Evolutionary conservation across 805 yeast genomes (phyloP).

Genomic region (Hanseniaspora occidentalis): DNA sequence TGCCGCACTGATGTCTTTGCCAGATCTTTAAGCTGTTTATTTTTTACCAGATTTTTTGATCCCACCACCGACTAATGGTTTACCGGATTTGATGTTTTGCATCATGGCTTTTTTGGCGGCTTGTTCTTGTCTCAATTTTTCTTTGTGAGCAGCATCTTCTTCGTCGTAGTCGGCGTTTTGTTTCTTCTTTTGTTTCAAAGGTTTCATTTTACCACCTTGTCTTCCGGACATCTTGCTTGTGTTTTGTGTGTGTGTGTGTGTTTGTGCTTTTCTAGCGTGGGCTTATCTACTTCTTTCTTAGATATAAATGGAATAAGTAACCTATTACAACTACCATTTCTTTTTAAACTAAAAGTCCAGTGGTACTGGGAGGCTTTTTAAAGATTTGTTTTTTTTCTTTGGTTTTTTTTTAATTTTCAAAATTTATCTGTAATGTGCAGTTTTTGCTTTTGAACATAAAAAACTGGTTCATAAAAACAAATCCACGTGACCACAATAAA

Average conservation of each 20-base stretch:
- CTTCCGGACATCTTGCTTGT: constrained; percentile 66
- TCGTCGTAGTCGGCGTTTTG: constrained; percentile 65
- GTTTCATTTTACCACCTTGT: constrained; percentile 96
- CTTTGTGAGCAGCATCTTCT: constrained; percentile 82
- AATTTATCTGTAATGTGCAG: no score
- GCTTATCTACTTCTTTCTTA: not conserved
- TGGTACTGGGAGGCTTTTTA: no score
- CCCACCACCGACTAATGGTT: constrained; percentile 88
- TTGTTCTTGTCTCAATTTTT: constrained; percentile 89
- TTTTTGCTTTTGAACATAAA: no score
- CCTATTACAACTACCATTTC: no score
- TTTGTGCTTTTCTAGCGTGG: not conserved
- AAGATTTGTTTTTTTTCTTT: not conserved
- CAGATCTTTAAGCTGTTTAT: constrained; percentile 11
- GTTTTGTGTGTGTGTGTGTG: not conserved
- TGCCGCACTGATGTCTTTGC: not conserved
- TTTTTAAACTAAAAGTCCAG: no score
- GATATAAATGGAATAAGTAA: no score
- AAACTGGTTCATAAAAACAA: no score
- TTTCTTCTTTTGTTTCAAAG: constrained; percentile 64
- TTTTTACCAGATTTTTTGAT: constrained; percentile 79
- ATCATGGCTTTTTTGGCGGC: constrained; percentile 88
- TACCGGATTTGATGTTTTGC: constrained; percentile 75
- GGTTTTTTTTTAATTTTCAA: no score
- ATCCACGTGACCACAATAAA: no score